Conservation (phyloP, 2,329 filamentous ascomycete genomes). For the Beauveria scarabaeidicola region DNA sequence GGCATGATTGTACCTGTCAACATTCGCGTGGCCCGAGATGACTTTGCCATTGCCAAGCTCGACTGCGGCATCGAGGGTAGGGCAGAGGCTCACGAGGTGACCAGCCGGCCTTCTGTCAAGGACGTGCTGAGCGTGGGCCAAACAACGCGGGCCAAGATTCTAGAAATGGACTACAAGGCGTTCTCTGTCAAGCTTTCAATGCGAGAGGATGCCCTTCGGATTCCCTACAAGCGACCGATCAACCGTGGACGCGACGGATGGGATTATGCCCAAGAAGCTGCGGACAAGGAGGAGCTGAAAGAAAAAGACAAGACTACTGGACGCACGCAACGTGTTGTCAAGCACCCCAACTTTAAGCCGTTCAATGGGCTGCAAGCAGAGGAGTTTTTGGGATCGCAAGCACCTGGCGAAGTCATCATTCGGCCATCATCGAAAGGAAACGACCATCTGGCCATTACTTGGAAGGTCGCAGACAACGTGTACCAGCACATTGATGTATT, state of each 20-base stretch:
- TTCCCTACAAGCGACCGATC: slow-evolving; percentile 59
- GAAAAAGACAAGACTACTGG: slow-evolving; percentile 82
- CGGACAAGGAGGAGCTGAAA: slow-evolving; percentile 72
- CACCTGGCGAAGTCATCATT: slow-evolving; percentile 85
- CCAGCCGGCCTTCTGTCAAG: slow-evolving; percentile 60
- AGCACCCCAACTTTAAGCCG: slow-evolving; percentile 89
- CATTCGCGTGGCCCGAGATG: slow-evolving; percentile 79
- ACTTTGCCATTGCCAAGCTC: slow-evolving; percentile 87
- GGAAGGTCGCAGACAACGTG: slow-evolving; percentile 95
- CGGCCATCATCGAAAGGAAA: slow-evolving; percentile 90
- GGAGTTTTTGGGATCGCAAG: slow-evolving; percentile 81
- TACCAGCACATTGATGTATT: slow-evolving; percentile 97
- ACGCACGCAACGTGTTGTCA: slow-evolving; percentile 88
- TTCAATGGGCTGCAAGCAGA: slow-evolving; percentile 91
- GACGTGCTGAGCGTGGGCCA: slow-evolving; percentile 72
- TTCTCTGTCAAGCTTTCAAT: slow-evolving; percentile 79
- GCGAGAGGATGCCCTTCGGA: slow-evolving; percentile 69
- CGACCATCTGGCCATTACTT: slow-evolving; percentile 91
- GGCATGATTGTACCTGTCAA: slow-evolving; percentile 91
- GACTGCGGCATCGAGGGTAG: slow-evolving; percentile 92
- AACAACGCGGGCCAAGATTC: slow-evolving; percentile 78
- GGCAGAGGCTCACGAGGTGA: slow-evolving; percentile 74
- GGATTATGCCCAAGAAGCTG: slow-evolving; percentile 74
- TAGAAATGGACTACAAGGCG: slow-evolving; percentile 78
- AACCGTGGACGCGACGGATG: slow-evolving; percentile 74